phyloP scores from a whole-genome alignment of 2,329 filamentous ascomycete genomes.

The Penicillium brevicompactum region DNA sequence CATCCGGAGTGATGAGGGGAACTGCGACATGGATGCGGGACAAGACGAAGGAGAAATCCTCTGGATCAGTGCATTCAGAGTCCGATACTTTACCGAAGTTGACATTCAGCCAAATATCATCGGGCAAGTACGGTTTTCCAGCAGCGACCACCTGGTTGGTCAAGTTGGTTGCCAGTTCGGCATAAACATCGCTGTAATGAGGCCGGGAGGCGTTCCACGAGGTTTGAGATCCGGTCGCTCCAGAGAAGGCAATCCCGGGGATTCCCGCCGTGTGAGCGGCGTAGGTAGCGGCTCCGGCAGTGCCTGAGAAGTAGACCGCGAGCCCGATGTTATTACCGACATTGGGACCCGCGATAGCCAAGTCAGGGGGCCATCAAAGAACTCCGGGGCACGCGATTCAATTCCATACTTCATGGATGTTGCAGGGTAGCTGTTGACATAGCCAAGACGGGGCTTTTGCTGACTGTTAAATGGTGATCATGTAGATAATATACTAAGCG shows the following conservation, averaged over 20 bases:
- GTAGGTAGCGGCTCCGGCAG: constrained; percentile 65
- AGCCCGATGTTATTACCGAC: constrained; percentile 61
- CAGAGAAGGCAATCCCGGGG: constrained; percentile 70
- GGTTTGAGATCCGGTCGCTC: constrained; percentile 52
- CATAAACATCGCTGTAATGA: constrained; percentile 61
- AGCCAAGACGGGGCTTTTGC: constrained; percentile 60
- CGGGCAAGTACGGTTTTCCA: constrained; percentile 65
- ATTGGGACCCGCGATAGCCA: constrained; percentile 69
- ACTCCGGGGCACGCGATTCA: constrained; percentile 54
- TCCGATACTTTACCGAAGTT: constrained; percentile 61
- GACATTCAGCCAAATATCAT: constrained; percentile 66
- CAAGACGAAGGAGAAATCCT: constrained; percentile 65
- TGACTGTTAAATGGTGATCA: background rate
- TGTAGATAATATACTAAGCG: background rate
- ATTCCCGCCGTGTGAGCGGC: constrained; percentile 58
- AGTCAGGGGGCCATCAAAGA: constrained; percentile 61
- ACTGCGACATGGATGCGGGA: constrained; percentile 59
- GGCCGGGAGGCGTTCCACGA: constrained; percentile 56
- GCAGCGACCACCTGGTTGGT: constrained; percentile 58
- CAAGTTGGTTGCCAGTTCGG: constrained; percentile 61
- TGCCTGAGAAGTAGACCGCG: constrained; percentile 63
- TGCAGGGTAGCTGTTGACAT: constrained; percentile 71
- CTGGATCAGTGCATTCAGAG: constrained; percentile 52
- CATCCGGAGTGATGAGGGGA: constrained; percentile 40
- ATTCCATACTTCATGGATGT: constrained; percentile 67